Base-by-base conservation (phyloP, 2,329 filamentous ascomycete species). In the Cercospora sesami region DNA sequence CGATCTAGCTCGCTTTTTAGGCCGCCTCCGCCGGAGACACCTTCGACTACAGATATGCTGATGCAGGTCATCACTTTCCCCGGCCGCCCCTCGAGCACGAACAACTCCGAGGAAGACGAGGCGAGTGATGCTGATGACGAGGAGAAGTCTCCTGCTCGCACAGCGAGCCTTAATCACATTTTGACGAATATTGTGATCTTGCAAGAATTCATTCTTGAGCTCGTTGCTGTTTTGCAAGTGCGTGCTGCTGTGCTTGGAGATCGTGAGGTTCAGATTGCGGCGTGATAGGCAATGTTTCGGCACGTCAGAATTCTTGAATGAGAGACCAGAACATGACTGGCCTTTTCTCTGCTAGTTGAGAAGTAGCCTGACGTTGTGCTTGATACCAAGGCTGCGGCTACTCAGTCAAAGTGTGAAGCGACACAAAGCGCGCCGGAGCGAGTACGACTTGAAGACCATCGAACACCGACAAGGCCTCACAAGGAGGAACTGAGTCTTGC, bases 141-240 rank as follows among this genome's bases (percentile, higher is more conserved):
- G 9, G 73, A 60, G 3, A 57, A 31, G 6, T 16, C 26, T n/a
- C 9, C 76, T 61, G 71, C 75, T 64, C 79, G 81, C 63, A 69
- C 65, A 0, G 82, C 81, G 14, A 83, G 80, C 69, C 71, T 85
- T 31, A 76, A 83, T 65, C 83, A 85, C 71, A 79, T 85, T 31
- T 75, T 84, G 36, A 85, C 83, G 9, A 85, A 85, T 68, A 80
- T 83, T 48, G 81, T 84, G 5, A 78, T 85, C 9, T 68, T 85
- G 70, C 83, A 85, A 72, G 81, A 84, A 68, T 85, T 85, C 69
- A 78, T 83, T 21, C 73, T 84, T 60, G 83, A 85, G 74, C 67
- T 85, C 12, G 79, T 82, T 10, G 83, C 83, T 5, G 75, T 84
- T 63, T 72, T 85, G 74, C 83, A 84, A 70, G 79, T 83, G 1